Evolutionary conservation across 2,329 filamentous ascomycete genomes (phyloP), one percentile per base, ranked within the genome.

Genomic region (Trichothecium sympodiale): DNA sequence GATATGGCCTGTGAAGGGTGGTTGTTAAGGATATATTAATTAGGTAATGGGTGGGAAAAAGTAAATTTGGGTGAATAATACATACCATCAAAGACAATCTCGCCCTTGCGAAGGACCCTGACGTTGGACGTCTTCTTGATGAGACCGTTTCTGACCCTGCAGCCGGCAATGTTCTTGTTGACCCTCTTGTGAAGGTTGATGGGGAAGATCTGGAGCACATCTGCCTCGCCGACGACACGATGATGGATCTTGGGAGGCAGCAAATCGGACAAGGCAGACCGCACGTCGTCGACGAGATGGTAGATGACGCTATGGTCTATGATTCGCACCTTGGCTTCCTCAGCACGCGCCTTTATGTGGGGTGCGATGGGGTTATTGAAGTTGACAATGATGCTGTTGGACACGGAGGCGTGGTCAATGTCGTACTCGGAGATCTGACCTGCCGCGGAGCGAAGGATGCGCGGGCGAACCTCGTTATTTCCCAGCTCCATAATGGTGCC

Each of bases 221-320:
- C 87, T 0, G 88, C 89, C 61, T 98, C 91, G 41, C 88, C 91
- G 0, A 80, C 66, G 7, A 95, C 86, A 38, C 75, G 78, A 40
- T 74, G 72, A 4, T 69, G 74, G 25, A 91, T 59, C 1, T 67
- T 64, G 7, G 80, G 77, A 6, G 81, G 62, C 14, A 98, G 66
- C 41, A 80, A 69, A 43, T 79, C 76, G 33, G 77, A 80, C 38
- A 98, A 59, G 32, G 73, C 68, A 2, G 62, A 69, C 54, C 74
- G 79, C 34, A 86, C 75, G 36, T 83, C 79, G 52, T 91, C 84
- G 2, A 80, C 66, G 4, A 89, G 65, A 40, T 81, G 75, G 56
- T 93, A 91, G 55, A 93, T 93, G 55, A 93, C 78, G 46, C 81
- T 93, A 55, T 91, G 80, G 46, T 94, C 79, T 34, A 96, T 61